Evolutionary conservation across 2,329 filamentous ascomycete genomes (phyloP).

Genomic region (Beauveria asiatica): DNA sequence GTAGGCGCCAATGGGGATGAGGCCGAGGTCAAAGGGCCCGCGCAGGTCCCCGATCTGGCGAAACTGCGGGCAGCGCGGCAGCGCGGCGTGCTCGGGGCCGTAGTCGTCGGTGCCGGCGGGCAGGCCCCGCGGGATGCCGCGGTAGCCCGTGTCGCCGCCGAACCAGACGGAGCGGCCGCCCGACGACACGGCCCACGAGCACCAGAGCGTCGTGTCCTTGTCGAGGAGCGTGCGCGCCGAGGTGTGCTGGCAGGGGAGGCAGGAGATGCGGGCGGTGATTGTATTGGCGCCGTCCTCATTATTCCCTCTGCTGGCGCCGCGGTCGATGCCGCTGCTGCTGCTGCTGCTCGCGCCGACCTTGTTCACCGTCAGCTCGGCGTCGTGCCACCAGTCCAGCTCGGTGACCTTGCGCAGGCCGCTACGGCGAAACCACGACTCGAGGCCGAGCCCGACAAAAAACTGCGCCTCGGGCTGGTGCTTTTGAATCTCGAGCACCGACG

Average conservation of each 20-base stretch:
- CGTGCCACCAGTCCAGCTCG: constrained; percentile 94
- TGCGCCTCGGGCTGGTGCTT: constrained; percentile 67
- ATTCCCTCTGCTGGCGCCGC: not conserved
- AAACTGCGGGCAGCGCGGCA: constrained; percentile 76
- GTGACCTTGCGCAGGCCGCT: constrained; percentile 68
- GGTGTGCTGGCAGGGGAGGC: constrained; percentile 77
- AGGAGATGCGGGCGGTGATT: constrained; percentile 66
- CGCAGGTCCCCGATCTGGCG: constrained; percentile 69
- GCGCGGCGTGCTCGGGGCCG: constrained; percentile 52
- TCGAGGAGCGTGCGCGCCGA: constrained; percentile 63
- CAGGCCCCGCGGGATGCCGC: constrained; percentile 56
- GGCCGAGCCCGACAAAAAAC: constrained; percentile 79
- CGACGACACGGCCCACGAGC: constrained; percentile 72
- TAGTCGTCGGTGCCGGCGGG: constrained; percentile 61
- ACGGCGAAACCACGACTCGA: constrained; percentile 71
- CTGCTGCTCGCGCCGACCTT: constrained; percentile 21
- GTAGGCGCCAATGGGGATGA: constrained; percentile 93
- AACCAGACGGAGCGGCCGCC: constrained; percentile 78
- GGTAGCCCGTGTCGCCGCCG: constrained; percentile 84
- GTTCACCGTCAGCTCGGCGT: constrained; percentile 60
- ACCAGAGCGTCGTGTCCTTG: constrained; percentile 72
- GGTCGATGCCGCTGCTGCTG: not conserved
- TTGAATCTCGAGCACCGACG: constrained; percentile 63
- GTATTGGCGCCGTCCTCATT: constrained; percentile 20
- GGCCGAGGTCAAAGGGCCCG: constrained; percentile 81